Percentiles rank a stretch among this genome's conserved stretches.
Conservation (phyloP, 305 asterid genomes). For the Fraxinus dipetala region DNA sequence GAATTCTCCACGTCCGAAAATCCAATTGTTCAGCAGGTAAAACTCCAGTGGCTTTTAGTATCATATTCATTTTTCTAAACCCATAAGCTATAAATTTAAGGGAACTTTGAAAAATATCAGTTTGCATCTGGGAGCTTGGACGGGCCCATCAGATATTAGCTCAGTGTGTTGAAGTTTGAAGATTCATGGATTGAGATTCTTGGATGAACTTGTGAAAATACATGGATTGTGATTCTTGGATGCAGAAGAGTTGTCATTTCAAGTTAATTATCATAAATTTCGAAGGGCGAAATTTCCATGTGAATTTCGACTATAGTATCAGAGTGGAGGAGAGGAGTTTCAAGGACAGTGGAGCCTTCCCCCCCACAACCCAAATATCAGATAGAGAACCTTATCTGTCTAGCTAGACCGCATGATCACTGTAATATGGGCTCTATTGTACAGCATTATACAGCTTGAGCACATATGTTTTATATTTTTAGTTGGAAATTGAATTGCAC, state of each 20-base stretch:
- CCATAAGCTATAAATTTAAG: neutral
- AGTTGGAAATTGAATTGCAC: neutral
- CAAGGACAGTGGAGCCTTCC: neutral
- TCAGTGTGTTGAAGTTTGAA: neutral
- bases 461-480: neutral
- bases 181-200: neutral
- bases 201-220: neutral
- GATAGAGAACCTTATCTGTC: neutral
- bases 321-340: neutral
- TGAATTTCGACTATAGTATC: neutral
- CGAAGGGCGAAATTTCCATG: neutral
- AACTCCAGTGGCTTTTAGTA: neutral
- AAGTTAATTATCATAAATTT: neutral
- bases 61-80: neutral
- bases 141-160: constrained; percentile 76
- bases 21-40: constrained; percentile 91
- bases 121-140: constrained; percentile 93
- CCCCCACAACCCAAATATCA: neutral
- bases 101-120: constrained; percentile 31
- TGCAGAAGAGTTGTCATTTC: neutral
- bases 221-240: neutral
- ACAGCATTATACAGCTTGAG: neutral
- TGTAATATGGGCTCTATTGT: neutral
- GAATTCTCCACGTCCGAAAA: constrained; percentile 79
- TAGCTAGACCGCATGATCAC: neutral